Percentiles rank a stretch among this genome's conserved stretches.
Evolutionary conservation across 352 stramenopile species (phyloP).

Genomic region (Phytopythium helicoides): DNA sequence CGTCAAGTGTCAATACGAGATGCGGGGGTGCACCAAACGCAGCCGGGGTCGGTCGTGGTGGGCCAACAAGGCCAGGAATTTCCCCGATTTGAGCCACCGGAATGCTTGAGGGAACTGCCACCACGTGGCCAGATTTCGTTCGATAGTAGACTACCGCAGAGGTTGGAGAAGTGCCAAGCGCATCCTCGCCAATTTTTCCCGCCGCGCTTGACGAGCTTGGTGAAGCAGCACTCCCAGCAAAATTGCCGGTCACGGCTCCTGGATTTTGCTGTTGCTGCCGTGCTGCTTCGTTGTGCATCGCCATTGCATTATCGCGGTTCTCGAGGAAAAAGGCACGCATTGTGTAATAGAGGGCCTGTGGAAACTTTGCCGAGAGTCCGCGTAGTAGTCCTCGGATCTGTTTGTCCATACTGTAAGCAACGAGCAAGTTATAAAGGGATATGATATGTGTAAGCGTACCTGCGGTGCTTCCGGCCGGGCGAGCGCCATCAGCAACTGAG

Average conservation of each 20-base stretch:
- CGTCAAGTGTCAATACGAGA: slow-evolving; percentile 66
- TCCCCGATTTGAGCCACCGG: slow-evolving; percentile 60
- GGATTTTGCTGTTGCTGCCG: slow-evolving; percentile 23
- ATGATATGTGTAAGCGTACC: slow-evolving; percentile 13
- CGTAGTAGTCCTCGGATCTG: slow-evolving; percentile 82
- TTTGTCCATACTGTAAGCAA: background rate
- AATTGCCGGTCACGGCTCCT: slow-evolving; percentile 9
- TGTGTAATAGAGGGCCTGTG: slow-evolving; percentile 98
- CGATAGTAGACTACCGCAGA: slow-evolving; percentile 59
- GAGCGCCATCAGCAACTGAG: slow-evolving; percentile 95
- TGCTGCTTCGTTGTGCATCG: slow-evolving; percentile 27
- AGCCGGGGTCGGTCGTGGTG: slow-evolving; percentile 52
- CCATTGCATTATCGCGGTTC: slow-evolving; percentile 90
- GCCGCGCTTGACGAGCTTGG: slow-evolving; percentile 16
- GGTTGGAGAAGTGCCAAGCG: slow-evolving; percentile 10
- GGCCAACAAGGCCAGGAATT: slow-evolving; percentile 69
- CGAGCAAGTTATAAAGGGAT: background rate
- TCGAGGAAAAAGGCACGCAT: slow-evolving; percentile 98
- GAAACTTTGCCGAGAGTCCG: slow-evolving; percentile 91
- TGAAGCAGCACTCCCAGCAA: slow-evolving; percentile 12
- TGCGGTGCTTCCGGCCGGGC: slow-evolving; percentile 89
- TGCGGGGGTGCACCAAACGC: slow-evolving; percentile 66
- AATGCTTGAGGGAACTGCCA: slow-evolving; percentile 64
- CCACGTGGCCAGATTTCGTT: slow-evolving; percentile 78
- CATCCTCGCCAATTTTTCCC: background rate